These are phyloP conservation scores for Aspergillus pseudoterreus DNA, from an alignment of 2,329 filamentous ascomycete genomes.

Conservation along the genomic window DNA sequence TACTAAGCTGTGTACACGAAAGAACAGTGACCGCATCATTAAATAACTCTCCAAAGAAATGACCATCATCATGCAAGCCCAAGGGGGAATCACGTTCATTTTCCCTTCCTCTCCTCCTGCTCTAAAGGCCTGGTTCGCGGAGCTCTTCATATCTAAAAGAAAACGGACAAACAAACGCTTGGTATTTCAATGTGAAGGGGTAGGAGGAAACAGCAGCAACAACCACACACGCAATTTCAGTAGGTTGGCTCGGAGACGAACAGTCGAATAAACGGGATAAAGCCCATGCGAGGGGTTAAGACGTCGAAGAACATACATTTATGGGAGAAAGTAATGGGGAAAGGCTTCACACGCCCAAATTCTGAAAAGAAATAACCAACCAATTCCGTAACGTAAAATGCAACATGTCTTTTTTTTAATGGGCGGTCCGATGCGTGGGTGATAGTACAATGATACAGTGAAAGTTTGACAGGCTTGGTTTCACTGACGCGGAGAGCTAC, in stretches of 20 bases:
- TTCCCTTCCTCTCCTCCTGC: not conserved
- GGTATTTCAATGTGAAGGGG: conserved; percentile 19
- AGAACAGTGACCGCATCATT: conserved; percentile 18
- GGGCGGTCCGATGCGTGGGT: conserved; percentile 22
- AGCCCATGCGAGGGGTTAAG: conserved; percentile 16
- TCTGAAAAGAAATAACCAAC: conserved; percentile 36
- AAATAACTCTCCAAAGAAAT: conserved; percentile 18
- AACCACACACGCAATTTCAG: conserved; percentile 31
- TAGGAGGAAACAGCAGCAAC: conserved; percentile 17
- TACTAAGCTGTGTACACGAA: conserved; percentile 32
- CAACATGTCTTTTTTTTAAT: conserved; percentile 33
- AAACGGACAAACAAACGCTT: conserved; percentile 12
- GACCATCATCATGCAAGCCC: conserved; percentile 28
- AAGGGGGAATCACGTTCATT: conserved; percentile 6
- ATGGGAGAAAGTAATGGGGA: conserved; percentile 14
- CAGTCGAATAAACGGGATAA: conserved; percentile 12
- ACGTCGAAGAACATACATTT: conserved; percentile 33
- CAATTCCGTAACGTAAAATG: conserved; percentile 34
- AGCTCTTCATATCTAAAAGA: conserved; percentile 17
- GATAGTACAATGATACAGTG: conserved; percentile 38
- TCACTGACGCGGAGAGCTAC: conserved; percentile 42
- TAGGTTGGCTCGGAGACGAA: conserved; percentile 19
- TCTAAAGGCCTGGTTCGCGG: conserved; percentile 3
- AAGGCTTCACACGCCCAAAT: conserved; percentile 27
- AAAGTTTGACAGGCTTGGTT: conserved; percentile 19